A percentile compares a stretch with the other conserved stretches of the same genome.
These are phyloP conservation scores for Leucosporidium creatinivorum DNA, from an alignment of 768 basidiomycete genomes.

Conservation along the genomic window DNA sequence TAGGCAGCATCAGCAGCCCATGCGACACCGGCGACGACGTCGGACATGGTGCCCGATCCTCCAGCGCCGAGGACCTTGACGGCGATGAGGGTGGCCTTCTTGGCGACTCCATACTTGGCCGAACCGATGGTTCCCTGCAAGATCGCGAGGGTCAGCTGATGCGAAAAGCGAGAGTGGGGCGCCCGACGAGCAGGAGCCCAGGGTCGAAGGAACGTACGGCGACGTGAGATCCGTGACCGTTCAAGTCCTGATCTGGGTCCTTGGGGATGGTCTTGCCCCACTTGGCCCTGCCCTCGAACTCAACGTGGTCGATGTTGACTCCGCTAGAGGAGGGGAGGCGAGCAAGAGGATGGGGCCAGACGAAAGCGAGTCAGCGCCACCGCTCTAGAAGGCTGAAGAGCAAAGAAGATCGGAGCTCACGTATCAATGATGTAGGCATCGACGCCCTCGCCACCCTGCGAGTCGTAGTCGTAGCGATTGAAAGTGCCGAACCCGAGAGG, in stretches of 20 bases:
- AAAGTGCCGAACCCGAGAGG: conserved; percentile 74
- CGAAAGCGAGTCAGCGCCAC: not conserved
- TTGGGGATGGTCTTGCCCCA: conserved; percentile 94
- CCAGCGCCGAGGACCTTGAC: conserved; percentile 87
- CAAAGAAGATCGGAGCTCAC: conserved; percentile 17
- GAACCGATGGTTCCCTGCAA: conserved; percentile 69
- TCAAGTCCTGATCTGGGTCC: conserved; percentile 80
- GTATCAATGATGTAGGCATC: conserved; percentile 61
- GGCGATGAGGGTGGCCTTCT: conserved; percentile 78
- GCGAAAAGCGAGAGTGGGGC: not conserved
- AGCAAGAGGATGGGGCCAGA: not conserved
- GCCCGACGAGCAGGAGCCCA: not conserved
- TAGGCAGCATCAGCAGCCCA: conserved; percentile 59
- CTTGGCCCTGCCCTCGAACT: conserved; percentile 78
- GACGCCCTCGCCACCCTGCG: conserved; percentile 77
- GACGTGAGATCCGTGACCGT: conserved; percentile 70
- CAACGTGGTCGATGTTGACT: conserved; percentile 73
- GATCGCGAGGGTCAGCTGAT: not conserved
- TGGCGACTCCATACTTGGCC: conserved; percentile 87
- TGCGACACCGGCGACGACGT: conserved; percentile 79
- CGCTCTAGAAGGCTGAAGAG: not conserved
- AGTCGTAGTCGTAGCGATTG: conserved; percentile 64
- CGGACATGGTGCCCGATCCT: conserved; percentile 89
- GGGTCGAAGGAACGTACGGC: conserved; percentile 24
- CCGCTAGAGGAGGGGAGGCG: conserved; percentile 50